Evolutionary conservation across 805 yeast species (phyloP), one percentile per base, ranked within the genome.

Genomic region (Candida pseudofarinosa): DNA sequence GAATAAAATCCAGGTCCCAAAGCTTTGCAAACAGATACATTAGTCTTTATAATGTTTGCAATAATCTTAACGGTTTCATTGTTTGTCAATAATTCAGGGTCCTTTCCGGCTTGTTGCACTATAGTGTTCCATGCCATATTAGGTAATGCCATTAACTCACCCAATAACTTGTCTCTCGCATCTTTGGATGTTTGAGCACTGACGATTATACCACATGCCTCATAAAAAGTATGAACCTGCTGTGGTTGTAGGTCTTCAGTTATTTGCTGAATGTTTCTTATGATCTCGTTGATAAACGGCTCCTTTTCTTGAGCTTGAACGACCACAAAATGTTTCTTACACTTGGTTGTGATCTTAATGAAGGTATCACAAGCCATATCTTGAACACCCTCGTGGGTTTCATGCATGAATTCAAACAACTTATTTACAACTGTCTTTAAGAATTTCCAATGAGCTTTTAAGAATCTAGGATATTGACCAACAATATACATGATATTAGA

Each of bases 321-420:
- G 38, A 85, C 84, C 33, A 91, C 96, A 65, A 93, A 93, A 65
- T 91, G 97, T 52, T 90, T 82, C 66, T 89, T 90, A 76, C 99
- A 93, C 68, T 93, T 93, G 53, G 80, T 83, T 17, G 96, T 88
- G 63, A 93, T 93, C 65, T 93, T 93, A 60, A 91, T 91, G 61
- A 93, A 93, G 0, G 99, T 93, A 65, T 93, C 99, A 73, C 99
- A 93, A 6, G 99, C 99, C 99, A 93, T 93, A 66, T 93, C 99
- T 70, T 93, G 99, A 48, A 93, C 99, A 71, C 99, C 99, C 66
- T 91, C 99, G 66, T 93, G 99, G n/a, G 97, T 89, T 74, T 93
- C 99, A 71, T 93, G 98, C 99, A 93, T 93, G 59, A 93, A 93
- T 65, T 93, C 99, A 65, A 93, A 93, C 56, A 93, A 76, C 65